phyloP scores from a whole-genome alignment of 2,329 filamentous ascomycete genomes.

The Aureobasidium subglaciale region DNA sequence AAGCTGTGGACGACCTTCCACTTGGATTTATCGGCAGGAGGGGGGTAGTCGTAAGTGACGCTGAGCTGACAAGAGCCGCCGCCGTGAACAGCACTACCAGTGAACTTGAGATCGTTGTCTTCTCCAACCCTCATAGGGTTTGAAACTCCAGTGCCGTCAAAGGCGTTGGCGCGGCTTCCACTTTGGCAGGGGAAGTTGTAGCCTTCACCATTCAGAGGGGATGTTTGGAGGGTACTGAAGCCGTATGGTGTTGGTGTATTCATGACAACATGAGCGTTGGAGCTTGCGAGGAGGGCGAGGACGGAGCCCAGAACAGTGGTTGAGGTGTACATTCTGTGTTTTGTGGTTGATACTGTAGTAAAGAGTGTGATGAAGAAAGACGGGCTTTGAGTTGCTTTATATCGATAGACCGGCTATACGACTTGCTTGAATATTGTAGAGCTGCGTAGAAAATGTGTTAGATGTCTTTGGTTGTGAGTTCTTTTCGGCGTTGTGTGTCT shows the following conservation, averaged over 20 bases:
- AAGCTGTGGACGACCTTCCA: slow-evolving; percentile 91
- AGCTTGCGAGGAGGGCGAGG: not conserved
- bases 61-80: slow-evolving; percentile 89
- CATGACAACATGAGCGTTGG: slow-evolving; percentile 71
- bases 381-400: slow-evolving; percentile 8
- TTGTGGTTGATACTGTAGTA: not conserved
- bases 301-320: not conserved
- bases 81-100: slow-evolving; percentile 71
- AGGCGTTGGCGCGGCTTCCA: slow-evolving; percentile 38
- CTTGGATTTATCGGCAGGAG: not conserved
- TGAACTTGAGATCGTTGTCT: slow-evolving; percentile 55
- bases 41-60: slow-evolving; percentile 64
- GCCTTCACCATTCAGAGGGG: slow-evolving; percentile 46
- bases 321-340: not conserved
- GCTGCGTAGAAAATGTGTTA: slow-evolving; percentile 1
- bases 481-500: not conserved
- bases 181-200: slow-evolving; percentile 77
- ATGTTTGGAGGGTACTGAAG: slow-evolving; percentile 48
- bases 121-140: slow-evolving; percentile 61
- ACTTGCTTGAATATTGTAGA: slow-evolving; percentile 8
- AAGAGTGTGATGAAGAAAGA: not conserved
- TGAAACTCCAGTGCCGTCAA: slow-evolving; percentile 31
- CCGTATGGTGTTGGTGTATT: slow-evolving; percentile 59
- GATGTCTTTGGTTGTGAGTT: not conserved
- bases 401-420: slow-evolving; percentile 17